Conservation (phyloP, 2,329 filamentous ascomycete genomes). For the Emergomyces orientalis region DNA sequence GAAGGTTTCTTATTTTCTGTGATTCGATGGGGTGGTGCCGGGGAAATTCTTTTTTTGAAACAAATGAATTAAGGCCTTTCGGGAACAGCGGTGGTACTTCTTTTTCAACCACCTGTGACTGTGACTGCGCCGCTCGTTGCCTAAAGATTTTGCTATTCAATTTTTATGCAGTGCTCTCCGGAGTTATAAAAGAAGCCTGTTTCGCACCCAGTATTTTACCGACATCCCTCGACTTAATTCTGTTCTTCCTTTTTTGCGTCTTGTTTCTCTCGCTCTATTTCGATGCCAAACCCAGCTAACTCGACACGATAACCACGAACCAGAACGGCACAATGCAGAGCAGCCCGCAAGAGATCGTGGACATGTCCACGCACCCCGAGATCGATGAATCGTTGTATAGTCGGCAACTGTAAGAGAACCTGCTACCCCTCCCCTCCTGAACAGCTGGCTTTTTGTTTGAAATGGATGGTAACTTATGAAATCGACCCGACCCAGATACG, state of each 20-base stretch:
- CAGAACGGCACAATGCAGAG: constrained; percentile 53
- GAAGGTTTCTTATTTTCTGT: neutral
- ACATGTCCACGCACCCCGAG: constrained; percentile 54
- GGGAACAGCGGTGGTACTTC: neutral
- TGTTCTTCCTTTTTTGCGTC: neutral
- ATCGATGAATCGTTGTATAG: constrained; percentile 62
- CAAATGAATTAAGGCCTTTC: neutral
- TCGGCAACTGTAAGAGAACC: constrained; percentile 45
- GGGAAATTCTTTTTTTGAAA: neutral
- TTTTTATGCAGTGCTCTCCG: neutral
- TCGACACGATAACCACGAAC: neutral
- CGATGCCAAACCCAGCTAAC: neutral
- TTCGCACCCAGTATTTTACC: neutral
- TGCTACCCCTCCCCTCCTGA: neutral
- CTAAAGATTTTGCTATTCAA: neutral
- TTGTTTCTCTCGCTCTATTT: neutral
- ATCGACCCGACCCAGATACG: constrained; percentile 40
- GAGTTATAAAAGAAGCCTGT: neutral
- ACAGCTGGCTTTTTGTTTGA: no score
- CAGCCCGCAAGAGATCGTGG: constrained; percentile 49
- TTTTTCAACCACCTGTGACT: neutral
- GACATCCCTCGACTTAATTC: neutral
- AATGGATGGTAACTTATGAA: neutral
- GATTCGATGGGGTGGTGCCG: neutral
- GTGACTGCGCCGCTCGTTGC: neutral